Evolutionary conservation across 1,284 basidiomycete species (phyloP).

Genomic region (Peniophora sp.): DNA sequence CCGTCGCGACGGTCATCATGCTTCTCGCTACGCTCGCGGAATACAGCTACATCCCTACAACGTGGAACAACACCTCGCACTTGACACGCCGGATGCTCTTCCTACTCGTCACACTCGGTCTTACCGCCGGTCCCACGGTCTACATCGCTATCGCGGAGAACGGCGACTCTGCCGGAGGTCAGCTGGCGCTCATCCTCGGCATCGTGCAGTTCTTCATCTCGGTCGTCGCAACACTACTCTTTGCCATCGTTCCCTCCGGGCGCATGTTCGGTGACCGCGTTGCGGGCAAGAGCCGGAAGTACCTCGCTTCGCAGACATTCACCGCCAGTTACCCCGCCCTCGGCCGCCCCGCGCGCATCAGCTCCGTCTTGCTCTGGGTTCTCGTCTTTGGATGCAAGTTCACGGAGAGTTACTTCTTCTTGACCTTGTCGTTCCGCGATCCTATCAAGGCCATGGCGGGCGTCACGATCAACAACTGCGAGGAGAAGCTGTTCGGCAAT

Average conservation of each 20-base stretch:
- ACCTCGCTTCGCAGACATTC: slow-evolving; percentile 92
- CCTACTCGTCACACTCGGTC: slow-evolving; percentile 74
- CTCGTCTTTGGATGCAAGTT: slow-evolving; percentile 93
- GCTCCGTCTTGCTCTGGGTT: slow-evolving; percentile 77
- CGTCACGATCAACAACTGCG: slow-evolving; percentile 87
- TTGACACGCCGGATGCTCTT: slow-evolving; percentile 82
- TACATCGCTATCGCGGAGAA: slow-evolving; percentile 76
- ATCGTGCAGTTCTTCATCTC: slow-evolving; percentile 92
- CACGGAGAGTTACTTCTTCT: slow-evolving; percentile 91
- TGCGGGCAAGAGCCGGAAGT: slow-evolving; percentile 87
- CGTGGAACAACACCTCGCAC: slow-evolving; percentile 96
- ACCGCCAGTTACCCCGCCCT: slow-evolving; percentile 86
- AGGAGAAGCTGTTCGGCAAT: slow-evolving; percentile 76
- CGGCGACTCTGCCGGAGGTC: slow-evolving; percentile 45
- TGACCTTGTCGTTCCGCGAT: slow-evolving; percentile 87
- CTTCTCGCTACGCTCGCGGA: slow-evolving; percentile 87
- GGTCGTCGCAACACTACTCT: slow-evolving; percentile 72
- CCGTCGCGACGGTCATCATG: slow-evolving; percentile 88
- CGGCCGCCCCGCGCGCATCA: slow-evolving; percentile 49
- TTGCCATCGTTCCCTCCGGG: slow-evolving; percentile 84
- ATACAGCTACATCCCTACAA: slow-evolving; percentile 93
- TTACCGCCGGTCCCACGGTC: slow-evolving; percentile 85
- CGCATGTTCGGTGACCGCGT: slow-evolving; percentile 95
- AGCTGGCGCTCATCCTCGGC: slow-evolving; percentile 76
- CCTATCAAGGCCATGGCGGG: slow-evolving; percentile 87